Evolutionary conservation across 225 moss, liverwort and hornwort genomes (phyloP), one percentile per base, ranked within the genome.

Genomic region (Polytrichum commune): DNA sequence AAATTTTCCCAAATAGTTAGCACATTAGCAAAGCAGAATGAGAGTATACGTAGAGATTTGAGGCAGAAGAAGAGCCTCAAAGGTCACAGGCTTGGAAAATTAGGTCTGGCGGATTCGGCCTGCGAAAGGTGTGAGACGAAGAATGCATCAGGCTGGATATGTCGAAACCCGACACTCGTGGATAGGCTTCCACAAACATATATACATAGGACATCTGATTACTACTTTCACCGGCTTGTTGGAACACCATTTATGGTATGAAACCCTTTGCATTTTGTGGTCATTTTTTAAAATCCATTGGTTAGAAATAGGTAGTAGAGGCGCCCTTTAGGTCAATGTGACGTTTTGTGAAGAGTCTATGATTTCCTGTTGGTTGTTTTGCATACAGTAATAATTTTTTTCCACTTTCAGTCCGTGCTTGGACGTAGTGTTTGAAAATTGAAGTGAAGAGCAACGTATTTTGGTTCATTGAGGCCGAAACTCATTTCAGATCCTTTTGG

Each of bases 181-280:
- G 88, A 88, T 4, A 73, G 75, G 72, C 85, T 88, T 20, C 88
- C 88, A 18, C 84, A 82, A 60, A 82, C 82, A 5, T 88, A 82
- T 64, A 82, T 88, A 29, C 88, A 88, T 69, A 75, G 68, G 65
- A 88, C 88, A 23, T 79, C 82, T 0, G 88, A 88, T 62, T 88
- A 82, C 29, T 65, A 85, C 30, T 84, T 80, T 28, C 84, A 80
- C 19, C 84, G 84, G 6, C 85, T 88, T 9, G 82, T 85, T 20
- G 88, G 88, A 62, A 76, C 74, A 19, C 87, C 83, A 1, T 79
- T 74, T 28, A 79, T 75, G 66, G 86, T 86, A 73, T 25, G 4
- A 27, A 74, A 63, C 13, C 46, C 46, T 38, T 4, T 46, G 46
- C 46, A 46, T 46, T 46, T 46, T 16, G 46, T 16, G 13, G 16